A percentile compares a stretch with the other conserved stretches of the same genome.
phyloP scores from a whole-genome alignment of 257 asterid species.

The Cruciata laevipes region DNA sequence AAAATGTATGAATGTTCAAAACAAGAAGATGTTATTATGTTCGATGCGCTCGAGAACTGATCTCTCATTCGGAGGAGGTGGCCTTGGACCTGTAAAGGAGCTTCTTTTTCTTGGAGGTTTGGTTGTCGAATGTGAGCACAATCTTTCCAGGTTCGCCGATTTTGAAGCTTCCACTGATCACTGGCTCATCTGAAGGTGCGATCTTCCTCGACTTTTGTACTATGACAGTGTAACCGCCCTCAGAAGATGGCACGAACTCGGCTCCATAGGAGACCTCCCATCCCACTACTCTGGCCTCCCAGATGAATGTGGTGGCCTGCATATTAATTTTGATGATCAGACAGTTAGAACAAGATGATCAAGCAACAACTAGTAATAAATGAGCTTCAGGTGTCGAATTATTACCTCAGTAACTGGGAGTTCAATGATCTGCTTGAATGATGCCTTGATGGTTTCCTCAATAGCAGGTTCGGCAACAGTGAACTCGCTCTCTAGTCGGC shows the following conservation, averaged over 20 bases:
- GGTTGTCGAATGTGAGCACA: conserved; percentile 79
- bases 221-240: conserved; percentile 82
- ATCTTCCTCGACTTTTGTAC: conserved; percentile 71
- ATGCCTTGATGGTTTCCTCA: conserved; percentile 74
- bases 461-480: conserved; percentile 54
- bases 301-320: conserved; percentile 57
- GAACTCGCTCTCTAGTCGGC: conserved; percentile 75
- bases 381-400: neutral
- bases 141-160: conserved; percentile 64
- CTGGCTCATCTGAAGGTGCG: conserved; percentile 51
- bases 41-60: neutral
- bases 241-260: conserved; percentile 68
- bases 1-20: conserved; percentile 37
- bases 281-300: conserved; percentile 89
- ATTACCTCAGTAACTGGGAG: conserved; percentile 78
- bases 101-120: conserved; percentile 84
- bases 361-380: neutral
- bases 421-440: conserved; percentile 63
- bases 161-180: conserved; percentile 59
- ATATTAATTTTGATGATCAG: neutral
- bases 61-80: conserved; percentile 32
- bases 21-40: conserved; percentile 11
- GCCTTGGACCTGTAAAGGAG: conserved; percentile 83
- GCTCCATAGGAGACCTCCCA: conserved; percentile 85
- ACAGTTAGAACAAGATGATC: neutral